These are phyloP conservation scores for Vickermania spadyakhi DNA, from an alignment of 208 protist species.

Conservation along the genomic window DNA sequence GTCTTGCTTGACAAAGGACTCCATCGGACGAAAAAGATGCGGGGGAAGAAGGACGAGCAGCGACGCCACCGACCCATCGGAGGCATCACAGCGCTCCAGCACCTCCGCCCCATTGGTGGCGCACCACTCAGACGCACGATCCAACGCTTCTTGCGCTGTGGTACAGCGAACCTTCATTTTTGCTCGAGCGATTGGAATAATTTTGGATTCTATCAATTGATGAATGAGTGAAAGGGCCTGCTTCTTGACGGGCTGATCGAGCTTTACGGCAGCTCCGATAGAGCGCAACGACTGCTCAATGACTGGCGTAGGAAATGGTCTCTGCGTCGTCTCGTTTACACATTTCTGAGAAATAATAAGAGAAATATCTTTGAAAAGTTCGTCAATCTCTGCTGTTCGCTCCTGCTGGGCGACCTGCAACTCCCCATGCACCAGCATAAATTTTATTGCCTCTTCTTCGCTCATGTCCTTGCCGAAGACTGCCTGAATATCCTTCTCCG, in stretches of 20 bases:
- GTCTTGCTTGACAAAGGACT: conserved; percentile 57
- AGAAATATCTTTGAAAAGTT: conserved; percentile 94
- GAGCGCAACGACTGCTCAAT: conserved; percentile 94
- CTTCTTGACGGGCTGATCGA: conserved; percentile 88
- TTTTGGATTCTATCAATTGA: conserved; percentile 66
- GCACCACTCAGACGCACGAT: conserved; percentile 50
- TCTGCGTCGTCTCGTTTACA: conserved; percentile 89
- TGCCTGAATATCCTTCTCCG: conserved; percentile 68
- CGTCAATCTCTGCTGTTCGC: conserved; percentile 88
- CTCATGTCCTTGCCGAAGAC: conserved; percentile 51
- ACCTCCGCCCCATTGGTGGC: conserved; percentile 31
- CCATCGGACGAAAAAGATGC: conserved; percentile 60
- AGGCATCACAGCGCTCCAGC: conserved; percentile 14
- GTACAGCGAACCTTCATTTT: conserved; percentile 91
- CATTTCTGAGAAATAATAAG: conserved; percentile 95
- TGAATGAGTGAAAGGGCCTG: conserved; percentile 93
- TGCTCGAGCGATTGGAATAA: conserved; percentile 90
- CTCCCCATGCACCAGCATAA: conserved; percentile 95
- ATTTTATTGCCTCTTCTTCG: conserved; percentile 70
- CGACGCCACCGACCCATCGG: not conserved
- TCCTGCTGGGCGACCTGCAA: conserved; percentile 97
- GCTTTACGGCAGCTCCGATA: conserved; percentile 89
- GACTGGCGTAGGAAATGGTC: conserved; percentile 78
- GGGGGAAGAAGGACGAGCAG: conserved; percentile 60
- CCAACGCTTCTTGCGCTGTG: conserved; percentile 24